A percentile compares a stretch with the other conserved stretches of the same genome.
phyloP scores from a whole-genome alignment of 352 stramenopile genomes.

The Globisporangium paddicum region DNA sequence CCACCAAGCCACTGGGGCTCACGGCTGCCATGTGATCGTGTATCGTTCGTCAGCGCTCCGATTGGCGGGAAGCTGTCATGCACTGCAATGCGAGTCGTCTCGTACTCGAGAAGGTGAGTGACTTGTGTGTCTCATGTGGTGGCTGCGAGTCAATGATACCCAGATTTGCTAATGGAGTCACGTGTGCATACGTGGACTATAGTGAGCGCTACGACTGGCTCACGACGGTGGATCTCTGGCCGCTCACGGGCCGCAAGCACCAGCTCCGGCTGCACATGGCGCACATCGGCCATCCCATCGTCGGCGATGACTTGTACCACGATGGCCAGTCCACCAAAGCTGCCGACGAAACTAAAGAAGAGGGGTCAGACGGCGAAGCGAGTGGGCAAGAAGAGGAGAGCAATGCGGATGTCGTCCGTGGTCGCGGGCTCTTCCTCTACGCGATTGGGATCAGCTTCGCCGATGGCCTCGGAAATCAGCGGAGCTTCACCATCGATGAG shows the following conservation, averaged over 20 bases:
- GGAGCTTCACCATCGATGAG: conserved; percentile 36
- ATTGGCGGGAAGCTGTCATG: conserved; percentile 26
- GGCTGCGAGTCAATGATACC: no score
- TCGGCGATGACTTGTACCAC: conserved; percentile 65
- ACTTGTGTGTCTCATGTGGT: neutral
- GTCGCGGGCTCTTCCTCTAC: conserved; percentile 47
- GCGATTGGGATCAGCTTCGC: conserved; percentile 38
- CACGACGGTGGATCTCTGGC: conserved; percentile 63
- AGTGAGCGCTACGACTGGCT: conserved; percentile 53
- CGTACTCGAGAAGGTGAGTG: conserved; percentile 27
- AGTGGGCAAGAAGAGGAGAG: neutral
- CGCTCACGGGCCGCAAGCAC: conserved; percentile 61
- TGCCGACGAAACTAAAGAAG: neutral
- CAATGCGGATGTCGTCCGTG: conserved; percentile 29
- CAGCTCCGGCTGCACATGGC: conserved; percentile 67
- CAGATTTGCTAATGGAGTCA: neutral
- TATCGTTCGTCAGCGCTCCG: conserved; percentile 18
- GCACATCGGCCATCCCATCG: conserved; percentile 49
- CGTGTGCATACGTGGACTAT: neutral
- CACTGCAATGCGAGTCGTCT: conserved; percentile 29
- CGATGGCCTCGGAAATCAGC: conserved; percentile 22
- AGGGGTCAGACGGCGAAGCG: neutral
- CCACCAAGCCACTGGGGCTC: neutral
- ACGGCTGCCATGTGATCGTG: conserved; percentile 1
- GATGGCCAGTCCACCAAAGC: neutral